Percentiles rank a stretch among this genome's conserved stretches.
These are phyloP conservation scores for Pseudogymnoascus sp. DNA, from an alignment of 2,329 filamentous ascomycete species.

Conservation along the genomic window DNA sequence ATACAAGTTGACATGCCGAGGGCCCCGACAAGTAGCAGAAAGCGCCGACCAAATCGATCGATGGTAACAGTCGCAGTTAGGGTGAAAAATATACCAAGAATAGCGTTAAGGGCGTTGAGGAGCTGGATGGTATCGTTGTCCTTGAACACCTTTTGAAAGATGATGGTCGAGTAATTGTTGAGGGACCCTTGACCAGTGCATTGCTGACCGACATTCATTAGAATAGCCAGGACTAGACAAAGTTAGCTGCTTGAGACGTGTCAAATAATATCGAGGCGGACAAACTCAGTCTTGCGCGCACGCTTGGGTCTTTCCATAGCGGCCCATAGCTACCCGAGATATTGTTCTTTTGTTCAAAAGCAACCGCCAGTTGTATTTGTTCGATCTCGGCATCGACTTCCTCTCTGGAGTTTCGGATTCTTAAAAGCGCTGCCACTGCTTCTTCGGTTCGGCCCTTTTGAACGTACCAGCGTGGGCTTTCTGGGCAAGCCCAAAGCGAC, in stretches of 20 bases:
- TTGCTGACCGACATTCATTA: conserved; percentile 49
- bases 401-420: conserved; percentile 23
- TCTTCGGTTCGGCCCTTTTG: conserved; percentile 49
- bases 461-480: conserved; percentile 50
- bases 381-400: conserved; percentile 47
- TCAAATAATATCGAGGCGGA: neutral
- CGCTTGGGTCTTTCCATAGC: conserved; percentile 48
- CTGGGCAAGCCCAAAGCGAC: conserved; percentile 30
- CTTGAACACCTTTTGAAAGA: conserved; percentile 49
- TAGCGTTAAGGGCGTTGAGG: conserved; percentile 52
- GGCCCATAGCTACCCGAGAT: conserved; percentile 46
- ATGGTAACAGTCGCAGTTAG: conserved; percentile 50
- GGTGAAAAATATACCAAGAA: conserved; percentile 49
- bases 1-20: conserved; percentile 50
- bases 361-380: conserved; percentile 46
- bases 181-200: conserved; percentile 48
- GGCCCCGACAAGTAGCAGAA: conserved; percentile 45
- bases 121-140: conserved; percentile 40
- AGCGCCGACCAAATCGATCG: conserved; percentile 47
- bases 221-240: conserved; percentile 35
- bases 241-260: neutral
- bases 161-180: conserved; percentile 48
- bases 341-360: conserved; percentile 46
- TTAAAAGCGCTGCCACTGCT: conserved; percentile 47
- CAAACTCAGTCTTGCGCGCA: conserved; percentile 42